Base-by-base conservation (phyloP, 2,329 filamentous ascomycete species). In the Penicillium sp. region DNA sequence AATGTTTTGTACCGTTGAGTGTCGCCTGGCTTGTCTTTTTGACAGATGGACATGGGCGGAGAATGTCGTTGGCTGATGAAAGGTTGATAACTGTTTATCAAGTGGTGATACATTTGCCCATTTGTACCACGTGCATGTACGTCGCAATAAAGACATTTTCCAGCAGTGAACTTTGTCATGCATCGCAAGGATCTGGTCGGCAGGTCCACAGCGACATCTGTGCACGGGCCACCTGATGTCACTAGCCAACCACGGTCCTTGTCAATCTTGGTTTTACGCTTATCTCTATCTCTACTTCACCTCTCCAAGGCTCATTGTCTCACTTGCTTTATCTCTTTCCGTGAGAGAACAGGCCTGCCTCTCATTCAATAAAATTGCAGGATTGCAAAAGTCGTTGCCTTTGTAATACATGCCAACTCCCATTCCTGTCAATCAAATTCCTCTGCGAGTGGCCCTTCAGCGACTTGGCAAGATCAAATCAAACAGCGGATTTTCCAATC, bases 151-250 rank as follows among this genome's bases (percentile, higher is more conserved):
- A 38, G 22, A 8, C 46, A 54, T 54, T 39, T 43, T 16, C 22
- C 2, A 31, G 13, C 21, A 22, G 22, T 46, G 32, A 18, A 22
- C n/a, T 40, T 13, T 44, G 39, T n/a, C 5, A 10, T 18, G 18
- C 18, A 14, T 27, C 5, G 22, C 11, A 16, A 43, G 24, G 13
- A 13, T 43, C 42, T 27, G 14, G 13, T 29, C 29, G 22, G 22
- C 13, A 31, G 10, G 38, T n/a, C 18, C 8, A 14, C 5, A 36
- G 18, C 32, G 34, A 27, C 34, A n/a, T 34, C 8, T 5, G 43
- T 18, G 51, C 51, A 54, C 51, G n/a, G 46, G 39, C 51, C 46
- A 54, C 16, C 24, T 54, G 46, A 49, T 54, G 51, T 49, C 51
- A 49, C 39, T n/a, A 4, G 29, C 24, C 45, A 49, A 53, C 46